Conservation (phyloP, 2,329 filamentous ascomycete genomes). For the Diaporthe citrichinensis region DNA sequence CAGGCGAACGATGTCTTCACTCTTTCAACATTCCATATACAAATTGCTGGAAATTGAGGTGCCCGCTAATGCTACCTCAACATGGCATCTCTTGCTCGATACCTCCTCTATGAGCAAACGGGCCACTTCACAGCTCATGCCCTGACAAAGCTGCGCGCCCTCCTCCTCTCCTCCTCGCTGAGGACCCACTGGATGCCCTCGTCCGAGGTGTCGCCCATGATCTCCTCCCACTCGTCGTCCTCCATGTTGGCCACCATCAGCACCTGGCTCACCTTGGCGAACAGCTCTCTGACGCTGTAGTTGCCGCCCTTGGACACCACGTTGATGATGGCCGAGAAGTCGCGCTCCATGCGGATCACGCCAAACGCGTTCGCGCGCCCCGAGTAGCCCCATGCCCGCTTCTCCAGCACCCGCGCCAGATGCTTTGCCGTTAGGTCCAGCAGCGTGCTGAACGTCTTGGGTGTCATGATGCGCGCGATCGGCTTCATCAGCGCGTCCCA, state of each 20-base stretch:
- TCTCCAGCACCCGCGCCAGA: conserved; percentile 85
- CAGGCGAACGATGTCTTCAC: neutral
- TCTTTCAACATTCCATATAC: neutral
- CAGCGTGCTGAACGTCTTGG: conserved; percentile 81
- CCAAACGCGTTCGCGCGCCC: conserved; percentile 86
- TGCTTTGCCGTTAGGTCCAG: conserved; percentile 81
- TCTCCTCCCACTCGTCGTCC: conserved; percentile 93
- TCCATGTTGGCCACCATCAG: conserved; percentile 94
- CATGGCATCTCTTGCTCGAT: neutral
- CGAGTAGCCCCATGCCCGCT: conserved; percentile 85
- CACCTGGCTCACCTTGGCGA: conserved; percentile 83
- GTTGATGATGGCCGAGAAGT: conserved; percentile 82
- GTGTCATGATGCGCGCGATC: conserved; percentile 86
- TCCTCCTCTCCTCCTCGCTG: conserved; percentile 79
- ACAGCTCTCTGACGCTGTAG: conserved; percentile 83
- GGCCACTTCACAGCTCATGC: conserved; percentile 27
- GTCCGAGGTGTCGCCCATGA: conserved; percentile 66
- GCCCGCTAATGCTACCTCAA: conserved; percentile 26
- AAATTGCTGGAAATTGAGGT: neutral
- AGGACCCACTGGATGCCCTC: conserved; percentile 81
- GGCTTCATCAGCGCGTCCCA: conserved; percentile 92
- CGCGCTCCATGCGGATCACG: conserved; percentile 85
- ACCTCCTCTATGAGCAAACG: neutral
- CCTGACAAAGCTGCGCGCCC: conserved; percentile 78
- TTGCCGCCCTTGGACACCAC: conserved; percentile 78